Evolutionary conservation across 2,329 filamentous ascomycete genomes (phyloP), one percentile per base, ranked within the genome.

Genomic region (Exophiala aquamarina): DNA sequence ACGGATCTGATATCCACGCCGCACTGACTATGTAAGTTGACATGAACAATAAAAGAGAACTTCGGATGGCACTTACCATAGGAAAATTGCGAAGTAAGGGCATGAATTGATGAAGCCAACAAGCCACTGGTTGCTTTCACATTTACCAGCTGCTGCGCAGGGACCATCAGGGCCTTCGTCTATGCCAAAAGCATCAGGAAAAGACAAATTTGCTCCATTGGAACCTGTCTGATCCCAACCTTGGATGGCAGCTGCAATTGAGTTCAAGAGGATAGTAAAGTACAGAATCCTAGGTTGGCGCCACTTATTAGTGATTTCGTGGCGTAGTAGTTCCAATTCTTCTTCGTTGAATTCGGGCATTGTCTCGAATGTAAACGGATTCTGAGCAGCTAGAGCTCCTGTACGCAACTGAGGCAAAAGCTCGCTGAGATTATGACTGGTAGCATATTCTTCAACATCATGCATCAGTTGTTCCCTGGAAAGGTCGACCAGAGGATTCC

Each of bases 71-170:
- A 57, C 68, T 57, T 61, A 76, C 69, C 79, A 67, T 47, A 69
- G 68, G 3, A 72, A 69, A 57, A 69, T 70, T n/a, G 74, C 76
- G 41, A 82, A 69, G 44, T 83, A 78, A 0, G 76, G 76, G 32
- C 70, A 79, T 10, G 70, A 61, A 49, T 89, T 89, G 52, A 89
- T 70, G 2, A 87, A 66, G 35, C 86, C 86, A n/a, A 87, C 71
- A 26, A 87, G 69, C 72, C 78, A 81, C 14, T 70, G 69, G 58
- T 82, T 76, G 32, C 64, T 64, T 4, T 64, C 63, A 23, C 70
- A 69, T 17, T 68, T 58, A 8, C 34, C 63, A 13, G 49, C 46
- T 9, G 55, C 59, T 17, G 62, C 55, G 37, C 55, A 54, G 38
- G 50, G 40, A 2, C 38, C 35, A 15, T 47, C 56, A 17, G 34